Base-by-base conservation (phyloP, 768 basidiomycete species). In the Podaxis sp. region DNA sequence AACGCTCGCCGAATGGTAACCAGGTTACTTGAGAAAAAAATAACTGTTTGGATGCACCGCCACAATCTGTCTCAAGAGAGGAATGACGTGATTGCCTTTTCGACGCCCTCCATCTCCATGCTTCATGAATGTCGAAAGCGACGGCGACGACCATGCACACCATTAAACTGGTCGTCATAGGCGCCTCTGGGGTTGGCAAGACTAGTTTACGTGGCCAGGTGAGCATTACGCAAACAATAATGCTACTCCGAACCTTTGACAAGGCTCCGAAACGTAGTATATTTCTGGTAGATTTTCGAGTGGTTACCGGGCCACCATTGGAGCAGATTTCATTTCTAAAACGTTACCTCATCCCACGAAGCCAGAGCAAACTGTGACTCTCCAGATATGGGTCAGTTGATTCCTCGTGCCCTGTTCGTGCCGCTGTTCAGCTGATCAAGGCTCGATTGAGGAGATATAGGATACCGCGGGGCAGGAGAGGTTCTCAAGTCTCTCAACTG, bases 381-480 rank as follows among this genome's bases (percentile, higher is more conserved):
- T 94, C 62, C 89, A 91, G 72, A 90, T 82, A 46, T 82, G 80
- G 81, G 80, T 81, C 40, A 63, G 66, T 75, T 51, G 33, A 19
- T 47, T 64, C 13, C 58, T 59, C 38, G 12, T 47, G 22, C 40
- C 40, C 24, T 46, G 65, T 55, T 66, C 33, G 15, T 29, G 8
- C 50, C 36, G n/a, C 17, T 33, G 19, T 40, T 33, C 24, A 29
- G 27, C 27, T 49, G n/a, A 17, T 46, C 27, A 19, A 27, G 5
- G 17, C 22, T 37, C 33, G 40, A 49, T 61, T 64, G 51, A 64
- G 58, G 36, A 27, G 17, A 50, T 63, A 22, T 66, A 92, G 88
- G 92, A 94, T 69, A 93, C 91, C 0, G 90, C 91, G 1, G 93
- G 93, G 2, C 93, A 95, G 71, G 93, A 95, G 68, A 85, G 93